Evolutionary conservation across 805 yeast genomes (phyloP).

Genomic region (Saturnispora halmiae): DNA sequence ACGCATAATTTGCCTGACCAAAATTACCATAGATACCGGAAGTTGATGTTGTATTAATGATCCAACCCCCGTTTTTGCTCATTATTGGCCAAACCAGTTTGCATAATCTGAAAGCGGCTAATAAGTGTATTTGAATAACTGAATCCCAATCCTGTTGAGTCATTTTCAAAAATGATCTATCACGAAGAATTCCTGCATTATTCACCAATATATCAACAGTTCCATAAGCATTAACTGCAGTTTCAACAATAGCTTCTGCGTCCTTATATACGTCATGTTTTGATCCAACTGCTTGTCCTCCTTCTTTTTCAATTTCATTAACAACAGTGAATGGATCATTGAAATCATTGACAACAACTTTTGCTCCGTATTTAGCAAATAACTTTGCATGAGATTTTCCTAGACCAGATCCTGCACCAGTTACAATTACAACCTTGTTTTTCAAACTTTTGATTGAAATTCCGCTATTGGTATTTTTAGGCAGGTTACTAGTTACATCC

Average conservation of each 20-base stretch:
- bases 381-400: conserved; percentile 83
- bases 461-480: conserved; percentile 48
- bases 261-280: conserved; percentile 72
- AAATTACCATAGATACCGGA: conserved; percentile 97
- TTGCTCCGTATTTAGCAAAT: conserved; percentile 88
- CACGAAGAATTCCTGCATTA: conserved; percentile 93
- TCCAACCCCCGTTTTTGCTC: conserved; percentile 62
- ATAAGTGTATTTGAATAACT: conserved; percentile 72
- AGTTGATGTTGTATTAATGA: conserved; percentile 86
- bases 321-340: conserved; percentile 66
- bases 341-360: conserved; percentile 88
- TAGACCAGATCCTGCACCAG: conserved; percentile 94
- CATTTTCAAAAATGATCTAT: conserved; percentile 80
- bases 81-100: conserved; percentile 92
- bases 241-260: conserved; percentile 65
- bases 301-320: conserved; percentile 58
- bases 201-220: conserved; percentile 77
- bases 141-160: conserved; percentile 73
- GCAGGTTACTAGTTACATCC: conserved; percentile 41
- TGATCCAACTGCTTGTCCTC: conserved; percentile 72
- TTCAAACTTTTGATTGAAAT: conserved; percentile 49
- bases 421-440: conserved; percentile 80
- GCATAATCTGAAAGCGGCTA: conserved; percentile 72
- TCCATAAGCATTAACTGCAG: conserved; percentile 71
- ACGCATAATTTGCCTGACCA: conserved; percentile 93